A percentile compares a stretch with the other conserved stretches of the same genome.
These are phyloP conservation scores for Fusarium xyrophilum DNA, from an alignment of 2,329 filamentous ascomycete species.

Conservation along the genomic window DNA sequence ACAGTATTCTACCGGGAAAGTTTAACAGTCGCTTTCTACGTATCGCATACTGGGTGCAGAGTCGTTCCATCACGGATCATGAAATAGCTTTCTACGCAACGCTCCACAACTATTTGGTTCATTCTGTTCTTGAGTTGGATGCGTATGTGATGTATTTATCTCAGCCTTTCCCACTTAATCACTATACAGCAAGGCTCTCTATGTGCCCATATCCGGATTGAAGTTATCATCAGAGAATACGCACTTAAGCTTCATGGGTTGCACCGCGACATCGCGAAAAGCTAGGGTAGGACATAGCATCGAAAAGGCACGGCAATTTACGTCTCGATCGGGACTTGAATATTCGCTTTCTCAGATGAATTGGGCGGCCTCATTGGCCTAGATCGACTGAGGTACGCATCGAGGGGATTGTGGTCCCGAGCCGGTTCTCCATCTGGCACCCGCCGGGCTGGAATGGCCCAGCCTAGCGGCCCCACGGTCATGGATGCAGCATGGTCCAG, in stretches of 20 bases:
- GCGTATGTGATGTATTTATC: neutral
- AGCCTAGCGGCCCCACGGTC: neutral
- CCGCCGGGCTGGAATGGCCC: neutral
- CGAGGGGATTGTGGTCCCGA: neutral
- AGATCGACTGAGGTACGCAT: no score
- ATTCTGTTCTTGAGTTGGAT: accelerated
- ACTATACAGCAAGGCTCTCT: no score
- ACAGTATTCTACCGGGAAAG: accelerated
- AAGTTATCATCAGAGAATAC: neutral
- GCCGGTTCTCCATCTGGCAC: neutral
- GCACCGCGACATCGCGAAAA: accelerated
- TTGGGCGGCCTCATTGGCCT: neutral
- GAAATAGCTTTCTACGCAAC: neutral
- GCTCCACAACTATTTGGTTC: accelerated
- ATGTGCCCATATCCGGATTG: neutral
- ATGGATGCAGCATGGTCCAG: neutral
- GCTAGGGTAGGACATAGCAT: accelerated
- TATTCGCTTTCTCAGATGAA: neutral
- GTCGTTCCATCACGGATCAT: accelerated
- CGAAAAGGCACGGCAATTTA: no score
- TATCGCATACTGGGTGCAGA: accelerated
- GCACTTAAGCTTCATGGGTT: neutral
- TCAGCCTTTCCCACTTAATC: accelerated
- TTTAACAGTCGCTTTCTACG: no score
- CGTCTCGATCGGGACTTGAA: accelerated